These are phyloP conservation scores for Cordyceps javanica DNA, from an alignment of 2,329 filamentous ascomycete species.

Conservation along the genomic window DNA sequence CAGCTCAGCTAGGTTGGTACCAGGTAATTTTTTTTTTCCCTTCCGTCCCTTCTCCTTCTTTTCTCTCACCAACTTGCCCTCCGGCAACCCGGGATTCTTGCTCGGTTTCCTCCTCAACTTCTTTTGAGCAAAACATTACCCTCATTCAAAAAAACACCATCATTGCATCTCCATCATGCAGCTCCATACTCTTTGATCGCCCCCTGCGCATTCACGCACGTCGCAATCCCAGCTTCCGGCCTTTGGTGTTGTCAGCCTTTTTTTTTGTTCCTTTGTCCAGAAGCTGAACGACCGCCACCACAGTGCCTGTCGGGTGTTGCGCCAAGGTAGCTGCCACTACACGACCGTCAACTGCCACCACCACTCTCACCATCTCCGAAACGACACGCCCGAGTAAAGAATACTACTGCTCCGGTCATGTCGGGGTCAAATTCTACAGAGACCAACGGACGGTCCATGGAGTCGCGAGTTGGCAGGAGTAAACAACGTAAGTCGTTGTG, in stretches of 20 bases:
- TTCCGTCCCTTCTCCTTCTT: background rate
- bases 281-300: constrained; percentile 2
- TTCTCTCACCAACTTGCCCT: constrained; percentile 12
- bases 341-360: background rate
- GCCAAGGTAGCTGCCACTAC: background rate
- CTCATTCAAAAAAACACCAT: background rate
- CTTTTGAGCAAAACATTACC: background rate
- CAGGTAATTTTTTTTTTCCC: background rate
- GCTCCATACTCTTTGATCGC: constrained; percentile 11
- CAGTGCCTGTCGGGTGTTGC: background rate
- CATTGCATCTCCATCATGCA: constrained; percentile 6
- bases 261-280: background rate
- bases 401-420: constrained; percentile 21
- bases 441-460: constrained; percentile 49
- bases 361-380: background rate
- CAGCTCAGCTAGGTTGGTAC: background rate
- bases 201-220: constrained; percentile 7
- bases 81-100: constrained; percentile 10
- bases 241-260: constrained; percentile 5
- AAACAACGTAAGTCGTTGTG: constrained; percentile 67
- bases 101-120: background rate
- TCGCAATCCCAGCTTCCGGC: constrained; percentile 1
- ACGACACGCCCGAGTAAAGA: constrained; percentile 14
- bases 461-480: constrained; percentile 69
- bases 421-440: constrained; percentile 31